Evolutionary conservation across 1,284 basidiomycete species (phyloP).

Genomic region (Apiotrichum sp.): DNA sequence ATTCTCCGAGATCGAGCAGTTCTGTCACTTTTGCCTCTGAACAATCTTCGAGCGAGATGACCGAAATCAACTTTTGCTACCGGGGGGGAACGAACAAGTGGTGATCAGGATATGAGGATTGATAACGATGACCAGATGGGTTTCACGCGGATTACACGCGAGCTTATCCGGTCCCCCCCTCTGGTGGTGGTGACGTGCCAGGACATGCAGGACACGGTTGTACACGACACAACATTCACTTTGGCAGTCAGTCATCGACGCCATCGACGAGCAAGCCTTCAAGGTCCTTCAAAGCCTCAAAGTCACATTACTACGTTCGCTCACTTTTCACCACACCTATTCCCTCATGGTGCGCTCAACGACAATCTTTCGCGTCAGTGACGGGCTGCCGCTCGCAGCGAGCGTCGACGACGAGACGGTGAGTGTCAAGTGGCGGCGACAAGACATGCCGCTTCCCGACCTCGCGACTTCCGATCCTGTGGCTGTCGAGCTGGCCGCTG

Average conservation of each 20-base stretch:
- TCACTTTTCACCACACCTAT: neutral
- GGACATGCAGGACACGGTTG: no score
- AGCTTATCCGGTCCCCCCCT: no score
- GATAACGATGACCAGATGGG: no score
- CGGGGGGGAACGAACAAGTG: neutral
- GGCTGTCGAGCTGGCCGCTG: no score
- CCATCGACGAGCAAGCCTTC: no score
- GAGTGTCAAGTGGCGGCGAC: conserved; percentile 18
- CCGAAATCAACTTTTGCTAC: conserved; percentile 3
- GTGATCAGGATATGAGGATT: no score
- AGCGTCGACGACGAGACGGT: conserved; percentile 94
- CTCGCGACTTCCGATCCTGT: no score
- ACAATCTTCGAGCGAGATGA: neutral
- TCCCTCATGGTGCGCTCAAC: conserved; percentile 80
- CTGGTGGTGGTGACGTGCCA: no score
- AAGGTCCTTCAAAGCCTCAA: neutral
- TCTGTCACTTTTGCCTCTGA: no score
- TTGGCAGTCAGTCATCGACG: neutral
- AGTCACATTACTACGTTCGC: no score
- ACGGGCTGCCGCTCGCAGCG: conserved; percentile 85
- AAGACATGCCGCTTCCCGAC: no score
- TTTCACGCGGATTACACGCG: no score
- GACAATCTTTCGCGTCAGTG: conserved; percentile 80
- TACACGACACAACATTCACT: neutral
- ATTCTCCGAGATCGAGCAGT: neutral